phyloP scores from a whole-genome alignment of 1,284 basidiomycete species.

The Leucoagaricus sp. region DNA sequence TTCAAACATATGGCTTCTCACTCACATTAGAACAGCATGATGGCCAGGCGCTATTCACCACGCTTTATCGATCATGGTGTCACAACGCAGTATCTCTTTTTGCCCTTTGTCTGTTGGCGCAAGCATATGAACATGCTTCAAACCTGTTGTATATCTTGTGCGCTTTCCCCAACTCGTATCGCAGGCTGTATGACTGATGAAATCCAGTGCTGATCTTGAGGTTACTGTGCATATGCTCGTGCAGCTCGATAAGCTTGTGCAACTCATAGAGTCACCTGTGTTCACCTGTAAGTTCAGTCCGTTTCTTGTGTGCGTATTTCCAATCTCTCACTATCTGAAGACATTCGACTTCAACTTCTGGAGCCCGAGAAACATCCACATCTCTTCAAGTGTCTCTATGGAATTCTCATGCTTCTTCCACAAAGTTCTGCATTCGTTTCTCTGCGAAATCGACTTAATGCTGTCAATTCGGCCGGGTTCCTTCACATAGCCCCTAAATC shows the following conservation, averaged over 20 bases:
- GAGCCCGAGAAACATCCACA: constrained; percentile 97
- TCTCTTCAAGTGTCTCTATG: constrained; percentile 97
- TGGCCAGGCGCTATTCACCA: constrained; percentile 90
- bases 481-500: constrained; percentile 84
- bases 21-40: constrained; percentile 63
- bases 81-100: constrained; percentile 98
- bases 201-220: constrained; percentile 86
- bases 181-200: constrained; percentile 1
- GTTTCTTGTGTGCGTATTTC: not conserved
- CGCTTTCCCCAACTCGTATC: constrained; percentile 34
- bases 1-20: not conserved
- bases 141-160: constrained; percentile 97
- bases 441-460: constrained; percentile 89
- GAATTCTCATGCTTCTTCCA: constrained; percentile 95
- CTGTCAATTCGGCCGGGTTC: constrained; percentile 94
- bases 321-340: constrained; percentile 40
- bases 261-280: constrained; percentile 96
- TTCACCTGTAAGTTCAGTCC: constrained; percentile 79
- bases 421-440: constrained; percentile 98
- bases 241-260: constrained; percentile 97
- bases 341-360: constrained; percentile 93
- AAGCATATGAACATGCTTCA: constrained; percentile 98
- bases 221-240: constrained; percentile 94
- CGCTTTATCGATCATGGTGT: constrained; percentile 96
- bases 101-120: constrained; percentile 92